A percentile compares a stretch with the other conserved stretches of the same genome.
These are phyloP conservation scores for Drosera capensis DNA, from an alignment of 148 eudicot genomes.

Conservation along the genomic window DNA sequence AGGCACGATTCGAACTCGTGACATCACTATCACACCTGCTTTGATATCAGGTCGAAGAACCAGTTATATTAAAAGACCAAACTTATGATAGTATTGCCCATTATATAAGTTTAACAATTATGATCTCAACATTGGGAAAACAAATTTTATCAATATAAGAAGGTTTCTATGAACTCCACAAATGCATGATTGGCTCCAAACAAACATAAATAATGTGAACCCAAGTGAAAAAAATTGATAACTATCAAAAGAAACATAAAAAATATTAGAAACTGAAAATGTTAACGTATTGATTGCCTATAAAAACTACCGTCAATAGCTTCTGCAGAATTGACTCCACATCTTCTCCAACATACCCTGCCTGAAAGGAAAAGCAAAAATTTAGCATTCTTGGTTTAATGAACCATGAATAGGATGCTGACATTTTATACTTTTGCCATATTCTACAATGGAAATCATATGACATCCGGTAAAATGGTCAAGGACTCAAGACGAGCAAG, in stretches of 20 bases:
- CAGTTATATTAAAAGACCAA: neutral
- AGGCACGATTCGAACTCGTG: too few species aligned
- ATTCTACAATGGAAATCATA: neutral
- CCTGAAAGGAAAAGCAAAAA: slow-evolving; percentile 12
- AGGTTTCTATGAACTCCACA: neutral
- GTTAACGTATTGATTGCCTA: neutral
- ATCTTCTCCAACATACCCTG: slow-evolving; percentile 37
- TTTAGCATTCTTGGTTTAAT: slow-evolving; percentile 1
- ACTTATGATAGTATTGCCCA: neutral
- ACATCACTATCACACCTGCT: too few species aligned
- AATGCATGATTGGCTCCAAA: too few species aligned
- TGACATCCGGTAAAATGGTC: too few species aligned
- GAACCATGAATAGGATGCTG: neutral
- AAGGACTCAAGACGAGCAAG: too few species aligned
- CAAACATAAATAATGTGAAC: neutral
- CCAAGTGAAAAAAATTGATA: neutral
- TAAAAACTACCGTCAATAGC: slow-evolving; percentile 20
- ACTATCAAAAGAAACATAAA: neutral
- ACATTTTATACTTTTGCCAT: neutral
- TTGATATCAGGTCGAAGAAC: too few species aligned
- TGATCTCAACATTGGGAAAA: neutral
- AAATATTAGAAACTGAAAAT: neutral
- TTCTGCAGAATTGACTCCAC: slow-evolving; percentile 27
- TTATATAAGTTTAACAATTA: neutral
- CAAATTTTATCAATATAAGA: neutral